Base-by-base conservation (phyloP, 164 flowering plant genomes). In the Chimonanthus salicifolius region DNA sequence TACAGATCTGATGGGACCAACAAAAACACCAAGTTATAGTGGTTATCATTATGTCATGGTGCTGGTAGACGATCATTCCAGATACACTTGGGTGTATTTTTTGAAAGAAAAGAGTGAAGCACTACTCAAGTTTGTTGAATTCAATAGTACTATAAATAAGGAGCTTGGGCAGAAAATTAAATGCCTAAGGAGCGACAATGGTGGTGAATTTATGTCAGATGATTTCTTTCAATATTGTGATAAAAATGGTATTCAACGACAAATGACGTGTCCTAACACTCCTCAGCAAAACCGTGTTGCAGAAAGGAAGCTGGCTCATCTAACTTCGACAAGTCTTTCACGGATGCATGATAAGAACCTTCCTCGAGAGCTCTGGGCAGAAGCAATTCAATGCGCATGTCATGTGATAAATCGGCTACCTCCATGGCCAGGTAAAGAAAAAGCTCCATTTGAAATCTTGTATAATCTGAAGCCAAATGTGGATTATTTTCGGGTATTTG, bases 331-430 rank as follows among this genome's bases (percentile, higher is more conserved):
- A n/a, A 10, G 67, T 50, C 18, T 71, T 2, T 78, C 80, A 6
- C 74, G 80, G 77, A 48, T 76, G 13, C 79, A 78, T 74, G 77
- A 75, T 6, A 81, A 78, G 45, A 81, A 78, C 62, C 76, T 75
- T 64, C 73, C 77, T 50, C 18, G 50, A 11, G 69, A 70, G 64
- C 49, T 80, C 2, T 72, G 74, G 80, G 80, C 49, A 2, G 68
- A 71, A 69, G 78, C 75, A 15, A 58, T 80, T 2, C 43, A 64
- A 43, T 74, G 74, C 64, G 80, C 75, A 11, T 70, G 77, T 49
- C 75, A 71, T 74, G 75, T 80, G 64, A 77, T 71, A 9, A 78
- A 80, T 68, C 9, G 80, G 4, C 46, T 77, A 43, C 80, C 76
- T 72, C 68, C 72, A 33, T 77, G 78, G 68, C 68, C 66, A 72